These are phyloP conservation scores for Alternaria rosae DNA, from an alignment of 2,329 filamentous ascomycete genomes.

Conservation along the genomic window DNA sequence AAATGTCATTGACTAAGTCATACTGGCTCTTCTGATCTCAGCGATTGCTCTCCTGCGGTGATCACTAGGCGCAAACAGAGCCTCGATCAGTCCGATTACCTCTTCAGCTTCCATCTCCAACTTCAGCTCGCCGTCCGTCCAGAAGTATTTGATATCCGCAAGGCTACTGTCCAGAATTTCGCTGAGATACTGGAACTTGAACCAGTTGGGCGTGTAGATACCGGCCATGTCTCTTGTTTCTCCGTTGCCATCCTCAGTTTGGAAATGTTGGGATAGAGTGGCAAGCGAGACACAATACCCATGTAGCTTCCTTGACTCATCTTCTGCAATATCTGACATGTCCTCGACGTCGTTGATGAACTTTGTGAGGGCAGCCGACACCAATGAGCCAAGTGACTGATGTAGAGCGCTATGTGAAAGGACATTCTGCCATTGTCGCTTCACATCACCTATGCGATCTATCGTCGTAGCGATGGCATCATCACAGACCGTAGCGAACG, in stretches of 20 bases:
- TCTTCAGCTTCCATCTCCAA: slow-evolving; percentile 69
- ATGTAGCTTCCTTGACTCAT: slow-evolving; percentile 67
- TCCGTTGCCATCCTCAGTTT: slow-evolving; percentile 52
- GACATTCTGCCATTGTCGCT: slow-evolving; percentile 64
- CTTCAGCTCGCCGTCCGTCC: slow-evolving; percentile 69
- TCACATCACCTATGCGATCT: slow-evolving; percentile 64
- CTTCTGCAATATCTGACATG: slow-evolving; percentile 68
- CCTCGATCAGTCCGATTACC: slow-evolving; percentile 68
- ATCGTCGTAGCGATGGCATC: slow-evolving; percentile 65
- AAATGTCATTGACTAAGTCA: slow-evolving; percentile 16
- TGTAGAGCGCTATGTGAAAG: slow-evolving; percentile 66
- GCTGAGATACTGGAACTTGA: slow-evolving; percentile 69
- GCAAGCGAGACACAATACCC: slow-evolving; percentile 64
- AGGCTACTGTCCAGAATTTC: slow-evolving; percentile 70
- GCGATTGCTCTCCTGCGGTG: slow-evolving; percentile 65
- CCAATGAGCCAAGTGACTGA: slow-evolving; percentile 67
- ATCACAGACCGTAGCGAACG: slow-evolving; percentile 67
- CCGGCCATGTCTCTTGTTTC: slow-evolving; percentile 63
- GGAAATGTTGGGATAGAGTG: slow-evolving; percentile 65
- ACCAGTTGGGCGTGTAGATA: slow-evolving; percentile 69
- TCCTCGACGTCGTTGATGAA: slow-evolving; percentile 69
- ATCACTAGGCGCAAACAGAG: slow-evolving; percentile 69
- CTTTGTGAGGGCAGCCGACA: slow-evolving; percentile 65
- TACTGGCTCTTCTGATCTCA: slow-evolving; percentile 57
- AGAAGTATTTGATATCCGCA: slow-evolving; percentile 71